Conservation (phyloP, 371 early-diverging fungal genomes). For the Batkoa obscura region DNA sequence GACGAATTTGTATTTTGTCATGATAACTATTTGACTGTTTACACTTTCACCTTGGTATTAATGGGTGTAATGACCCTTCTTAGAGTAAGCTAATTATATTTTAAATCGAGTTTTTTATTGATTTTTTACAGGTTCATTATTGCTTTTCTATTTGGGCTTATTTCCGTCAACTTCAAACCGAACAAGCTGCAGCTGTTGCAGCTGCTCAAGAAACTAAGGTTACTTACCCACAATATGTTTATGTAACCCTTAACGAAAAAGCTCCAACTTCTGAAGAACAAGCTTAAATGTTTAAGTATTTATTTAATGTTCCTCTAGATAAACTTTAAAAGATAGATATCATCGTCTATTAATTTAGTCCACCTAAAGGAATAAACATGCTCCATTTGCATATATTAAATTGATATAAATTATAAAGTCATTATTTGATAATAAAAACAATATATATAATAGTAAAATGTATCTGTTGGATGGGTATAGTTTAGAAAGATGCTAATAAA, state of each 20-base stretch:
- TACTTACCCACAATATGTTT: slow-evolving; percentile 4
- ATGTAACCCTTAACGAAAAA: neutral
- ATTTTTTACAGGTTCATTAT: neutral
- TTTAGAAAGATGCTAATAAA: no score
- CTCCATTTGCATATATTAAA: no score
- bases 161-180: slow-evolving; percentile 4
- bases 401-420: no score
- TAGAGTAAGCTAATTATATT: slow-evolving; percentile 1
- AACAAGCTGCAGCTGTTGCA: neutral
- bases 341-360: no score
- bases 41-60: neutral
- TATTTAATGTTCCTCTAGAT: no score
- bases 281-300: neutral
- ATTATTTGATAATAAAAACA: no score
- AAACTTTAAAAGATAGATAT: no score
- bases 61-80: neutral
- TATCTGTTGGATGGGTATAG: no score
- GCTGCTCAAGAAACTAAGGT: neutral
- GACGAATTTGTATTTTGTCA: neutral
- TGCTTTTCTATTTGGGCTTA: slow-evolving; percentile 3
- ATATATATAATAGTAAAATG: no score
- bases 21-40: neutral
- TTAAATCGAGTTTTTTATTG: neutral
- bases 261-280: neutral
- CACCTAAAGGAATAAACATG: no score